phyloP scores from a whole-genome alignment of 23 red algal species.

The Gracilariopsis chorda region DNA sequence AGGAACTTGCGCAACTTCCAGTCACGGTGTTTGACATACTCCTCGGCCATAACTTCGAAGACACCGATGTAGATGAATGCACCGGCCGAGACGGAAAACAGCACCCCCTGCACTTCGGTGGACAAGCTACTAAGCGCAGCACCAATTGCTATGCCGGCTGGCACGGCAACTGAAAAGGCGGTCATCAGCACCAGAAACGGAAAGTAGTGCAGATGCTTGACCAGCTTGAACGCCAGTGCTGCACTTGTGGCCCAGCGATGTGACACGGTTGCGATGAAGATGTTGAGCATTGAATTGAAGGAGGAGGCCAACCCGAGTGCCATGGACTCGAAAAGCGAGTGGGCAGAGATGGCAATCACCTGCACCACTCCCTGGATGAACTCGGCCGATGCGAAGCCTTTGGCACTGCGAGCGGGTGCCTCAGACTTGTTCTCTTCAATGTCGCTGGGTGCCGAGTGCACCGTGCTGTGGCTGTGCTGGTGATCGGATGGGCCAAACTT shows the following conservation, averaged over 20 bases:
- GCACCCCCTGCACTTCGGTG: constrained; percentile 19
- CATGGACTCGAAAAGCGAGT: constrained; percentile 57
- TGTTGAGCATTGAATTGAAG: constrained; percentile 29
- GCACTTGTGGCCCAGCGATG: constrained; percentile 46
- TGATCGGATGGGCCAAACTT: background rate
- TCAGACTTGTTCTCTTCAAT: background rate
- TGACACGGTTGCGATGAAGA: constrained; percentile 56
- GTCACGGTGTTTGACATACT: background rate
- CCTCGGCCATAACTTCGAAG: constrained; percentile 20
- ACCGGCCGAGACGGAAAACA: constrained; percentile 52
- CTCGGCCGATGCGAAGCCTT: background rate
- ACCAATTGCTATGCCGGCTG: constrained; percentile 28
- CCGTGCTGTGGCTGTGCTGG: background rate
- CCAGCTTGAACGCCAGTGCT: constrained; percentile 43
- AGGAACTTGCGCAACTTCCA: constrained; percentile 35
- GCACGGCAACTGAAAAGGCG: constrained; percentile 21
- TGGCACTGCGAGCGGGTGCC: background rate
- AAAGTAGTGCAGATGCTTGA: background rate
- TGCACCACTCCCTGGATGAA: constrained; percentile 1
- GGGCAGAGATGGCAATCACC: constrained; percentile 22
- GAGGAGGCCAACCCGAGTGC: constrained; percentile 25
- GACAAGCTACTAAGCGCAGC: background rate
- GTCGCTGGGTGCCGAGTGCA: background rate
- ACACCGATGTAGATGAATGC: constrained; percentile 59
- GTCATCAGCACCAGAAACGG: constrained; percentile 46